Conservation (phyloP, 805 yeast species). For the Spencermartinsiella europaea region DNA sequence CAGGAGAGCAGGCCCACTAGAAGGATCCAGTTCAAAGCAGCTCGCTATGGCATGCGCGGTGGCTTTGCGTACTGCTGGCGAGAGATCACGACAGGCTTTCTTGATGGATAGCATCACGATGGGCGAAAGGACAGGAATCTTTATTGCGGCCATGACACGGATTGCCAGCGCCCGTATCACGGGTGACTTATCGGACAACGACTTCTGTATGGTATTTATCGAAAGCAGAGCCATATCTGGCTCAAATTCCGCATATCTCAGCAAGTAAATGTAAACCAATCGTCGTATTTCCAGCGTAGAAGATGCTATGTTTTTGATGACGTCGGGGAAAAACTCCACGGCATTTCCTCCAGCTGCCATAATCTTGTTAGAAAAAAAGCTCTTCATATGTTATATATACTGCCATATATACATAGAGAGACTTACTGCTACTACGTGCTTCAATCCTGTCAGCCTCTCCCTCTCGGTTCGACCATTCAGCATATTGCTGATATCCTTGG, state of each 20-base stretch:
- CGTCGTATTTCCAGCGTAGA: constrained; percentile 58
- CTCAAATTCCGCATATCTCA: constrained; percentile 72
- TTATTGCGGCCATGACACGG: constrained; percentile 75
- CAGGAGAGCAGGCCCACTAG: constrained; percentile 45
- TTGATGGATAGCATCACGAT: constrained; percentile 70
- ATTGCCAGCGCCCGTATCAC: constrained; percentile 67
- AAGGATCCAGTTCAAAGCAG: constrained; percentile 40
- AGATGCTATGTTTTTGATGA: constrained; percentile 81
- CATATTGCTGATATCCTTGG: constrained; percentile 59
- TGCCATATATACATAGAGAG: background rate
- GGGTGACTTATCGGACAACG: constrained; percentile 65
- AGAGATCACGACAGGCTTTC: constrained; percentile 61
- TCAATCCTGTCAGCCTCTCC: constrained; percentile 57
- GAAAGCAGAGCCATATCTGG: constrained; percentile 88
- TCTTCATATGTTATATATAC: background rate
- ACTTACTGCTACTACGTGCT: constrained; percentile 38
- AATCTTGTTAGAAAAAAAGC: constrained; percentile 10
- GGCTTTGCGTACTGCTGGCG: constrained; percentile 74
- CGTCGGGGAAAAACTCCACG: constrained; percentile 66
- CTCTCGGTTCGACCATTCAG: constrained; percentile 66
- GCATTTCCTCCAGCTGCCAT: constrained; percentile 38
- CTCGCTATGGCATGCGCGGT: constrained; percentile 73
- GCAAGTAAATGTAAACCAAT: constrained; percentile 69
- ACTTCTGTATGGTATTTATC: constrained; percentile 86
- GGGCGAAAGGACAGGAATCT: constrained; percentile 75